Base-by-base conservation (phyloP, 208 protist species). In the Wallacemonas collosoma region DNA sequence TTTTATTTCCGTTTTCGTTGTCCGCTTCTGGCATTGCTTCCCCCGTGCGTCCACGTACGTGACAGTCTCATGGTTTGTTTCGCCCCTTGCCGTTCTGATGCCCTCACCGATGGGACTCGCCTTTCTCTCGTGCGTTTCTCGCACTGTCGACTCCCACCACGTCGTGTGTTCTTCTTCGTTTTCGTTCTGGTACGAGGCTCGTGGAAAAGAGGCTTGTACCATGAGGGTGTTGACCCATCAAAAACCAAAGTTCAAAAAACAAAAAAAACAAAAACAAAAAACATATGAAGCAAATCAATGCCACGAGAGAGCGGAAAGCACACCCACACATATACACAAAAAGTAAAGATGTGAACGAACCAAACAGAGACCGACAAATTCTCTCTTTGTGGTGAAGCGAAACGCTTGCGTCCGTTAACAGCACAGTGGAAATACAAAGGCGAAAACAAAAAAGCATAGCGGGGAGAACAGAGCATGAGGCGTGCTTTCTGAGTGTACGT, bases 1-100 rank as follows among this genome's bases (percentile, higher is more conserved):
- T 68, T 55, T 75, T 72, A 64, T 73, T 8, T 35, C 66, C 63
- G 26, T 83, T 68, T 58, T 35, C n/a, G 6, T 56, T 2, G 43
- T 65, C 55, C 65, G 5, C n/a, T 75, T 26, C 26, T 26, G 26
- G 26, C 26, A 26, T 26, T 26, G 26, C 26, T 26, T 26, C 26
- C 26, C 26, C 0, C 26, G 26, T 26, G 26, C 26, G 26, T 26
- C 26, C 26, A 26, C 26, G 26, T 26, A 26, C 26, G 26, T 26
- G 26, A 26, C 26, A 26, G 26, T 26, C 26, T 26, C 26, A 26
- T 26, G 26, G 26, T 26, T 26, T 26, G 26, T 26, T 26, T 26
- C 26, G 26, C 26, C 0, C 26, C 26, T 26, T 26, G 26, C 26
- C 26, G 26, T 26, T 26, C 26, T 26, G 26, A 26, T 26, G 26